Conservation (phyloP, 2,329 filamentous ascomycete genomes). For the Colletotrichum abscissum region DNA sequence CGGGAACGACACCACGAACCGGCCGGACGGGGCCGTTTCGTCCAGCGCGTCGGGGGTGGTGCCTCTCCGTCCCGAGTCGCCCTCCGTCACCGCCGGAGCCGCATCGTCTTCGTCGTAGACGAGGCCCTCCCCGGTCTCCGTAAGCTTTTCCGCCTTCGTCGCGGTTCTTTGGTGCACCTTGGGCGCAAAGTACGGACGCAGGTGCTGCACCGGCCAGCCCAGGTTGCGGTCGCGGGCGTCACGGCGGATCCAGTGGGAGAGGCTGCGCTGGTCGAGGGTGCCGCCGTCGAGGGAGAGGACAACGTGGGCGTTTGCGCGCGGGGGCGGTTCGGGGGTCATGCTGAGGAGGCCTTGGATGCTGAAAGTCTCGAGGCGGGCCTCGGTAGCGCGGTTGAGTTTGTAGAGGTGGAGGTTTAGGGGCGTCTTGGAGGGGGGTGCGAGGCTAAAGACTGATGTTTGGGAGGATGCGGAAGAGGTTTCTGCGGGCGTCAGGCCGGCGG, state of each 20-base stretch:
- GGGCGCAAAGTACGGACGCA: slow-evolving; percentile 32
- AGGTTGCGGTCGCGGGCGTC: slow-evolving; percentile 53
- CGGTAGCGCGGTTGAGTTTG: slow-evolving; percentile 40
- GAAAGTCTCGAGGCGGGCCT: slow-evolving; percentile 38
- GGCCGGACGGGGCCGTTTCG: slow-evolving; percentile 31
- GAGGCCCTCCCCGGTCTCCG: neutral
- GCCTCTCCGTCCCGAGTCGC: neutral
- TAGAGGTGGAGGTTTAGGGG: slow-evolving; percentile 35
- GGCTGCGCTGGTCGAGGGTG: slow-evolving; percentile 38
- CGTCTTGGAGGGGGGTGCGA: slow-evolving; percentile 55
- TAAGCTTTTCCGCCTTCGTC: neutral
- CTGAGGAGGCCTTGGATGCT: slow-evolving; percentile 32
- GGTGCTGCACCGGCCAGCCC: slow-evolving; percentile 38
- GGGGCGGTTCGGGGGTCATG: slow-evolving; percentile 32
- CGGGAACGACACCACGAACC: slow-evolving; percentile 48
- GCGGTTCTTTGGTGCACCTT: slow-evolving; percentile 1
- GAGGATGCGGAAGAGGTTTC: slow-evolving; percentile 57
- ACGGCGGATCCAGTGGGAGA: slow-evolving; percentile 51
- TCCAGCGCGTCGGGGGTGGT: neutral
- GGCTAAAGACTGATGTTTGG: slow-evolving; percentile 55
- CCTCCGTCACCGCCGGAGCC: slow-evolving; percentile 1
- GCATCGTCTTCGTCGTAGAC: slow-evolving; percentile 5
- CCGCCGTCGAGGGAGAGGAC: slow-evolving; percentile 50
- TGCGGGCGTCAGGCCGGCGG: slow-evolving; percentile 48
- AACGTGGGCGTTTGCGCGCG: slow-evolving; percentile 43